Percentiles rank a stretch among this genome's conserved stretches.
Conservation (phyloP, 441 rosid species). For the Pelargonium fulgidum region DNA sequence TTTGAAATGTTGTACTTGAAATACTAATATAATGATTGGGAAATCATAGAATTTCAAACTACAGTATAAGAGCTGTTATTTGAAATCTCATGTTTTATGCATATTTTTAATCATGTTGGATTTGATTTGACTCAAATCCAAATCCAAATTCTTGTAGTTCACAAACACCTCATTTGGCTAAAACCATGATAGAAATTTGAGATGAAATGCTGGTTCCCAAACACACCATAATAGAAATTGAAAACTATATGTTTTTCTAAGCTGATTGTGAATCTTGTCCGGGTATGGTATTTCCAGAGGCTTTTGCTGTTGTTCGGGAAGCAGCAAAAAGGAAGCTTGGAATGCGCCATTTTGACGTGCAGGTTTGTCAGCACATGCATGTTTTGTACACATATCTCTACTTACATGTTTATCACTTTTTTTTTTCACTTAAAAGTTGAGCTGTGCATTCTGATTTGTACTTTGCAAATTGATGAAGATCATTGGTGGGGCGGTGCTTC, state of each 20-base stretch:
- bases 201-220: background rate
- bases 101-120: too few species aligned
- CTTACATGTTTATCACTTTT: background rate
- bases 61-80: too few species aligned
- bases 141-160: too few species aligned
- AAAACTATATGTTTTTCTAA: slow-evolving; percentile 4
- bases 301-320: slow-evolving; percentile 94
- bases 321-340: slow-evolving; percentile 95
- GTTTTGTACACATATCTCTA: background rate
- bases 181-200: too few species aligned
- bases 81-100: too few species aligned
- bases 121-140: too few species aligned
- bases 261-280: background rate
- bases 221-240: background rate
- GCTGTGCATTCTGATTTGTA: slow-evolving; percentile 16
- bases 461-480: slow-evolving; percentile 40
- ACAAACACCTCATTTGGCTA: too few species aligned
- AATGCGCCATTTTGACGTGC: slow-evolving; percentile 98
- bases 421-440: slow-evolving; percentile 13
- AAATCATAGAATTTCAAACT: too few species aligned
- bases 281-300: slow-evolving; percentile 39
- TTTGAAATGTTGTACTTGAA: too few species aligned
- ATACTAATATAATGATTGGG: too few species aligned
- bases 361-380: slow-evolving; percentile 35
- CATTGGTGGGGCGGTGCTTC: slow-evolving; percentile 94